Base-by-base conservation (phyloP, 2,329 filamentous ascomycete genomes). In the Cladorrhinum sp. region DNA sequence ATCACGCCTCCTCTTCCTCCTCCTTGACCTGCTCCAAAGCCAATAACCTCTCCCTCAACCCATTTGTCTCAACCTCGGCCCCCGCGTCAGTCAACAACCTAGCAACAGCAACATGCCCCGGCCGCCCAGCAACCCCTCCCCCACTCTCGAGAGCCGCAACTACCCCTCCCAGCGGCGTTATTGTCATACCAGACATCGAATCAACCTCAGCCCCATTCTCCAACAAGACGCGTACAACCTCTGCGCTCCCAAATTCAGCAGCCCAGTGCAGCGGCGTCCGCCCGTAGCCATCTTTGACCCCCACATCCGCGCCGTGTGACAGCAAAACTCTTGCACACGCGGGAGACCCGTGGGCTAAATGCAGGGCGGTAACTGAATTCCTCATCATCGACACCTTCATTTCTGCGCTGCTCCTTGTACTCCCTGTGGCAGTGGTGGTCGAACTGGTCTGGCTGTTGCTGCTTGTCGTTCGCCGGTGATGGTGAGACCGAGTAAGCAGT, bases 241-340 rank as follows among this genome's bases (percentile, higher is more conserved):
- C 59, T 1, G 48, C 41, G 12, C 61, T 52, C 10, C 61, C 61
- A 1, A 56, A 29, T 20, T 54, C 52, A 1, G 57, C 60, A 7
- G 67, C 64, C 62, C 62, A 64, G 25, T 64, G 62, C 1, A 69
- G 55, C 13, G 66, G 62, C 2, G 62, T 66, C 8, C 59, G 54
- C 0, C 64, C 63, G n/a, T 58, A 55, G 1, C 57, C 61, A 20
- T 66, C 64, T n/a, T 32, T 57, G 12, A 41, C 58, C 1, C 27
- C 12, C 2, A 64, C 55, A 7, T 60, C 52, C 5, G 65, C 67
- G 2, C 61, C 60, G 16, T 48, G 18, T 3, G 57, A 48, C 22
- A 69, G 41, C 5, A 68, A 38, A 0, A 66, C 29, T 2, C 22
- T n/a, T 0, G 61, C 58, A 41, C 66, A 66, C 2, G 48, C 56